Conservation (phyloP, 1,284 basidiomycete species). For the Irpex sp. region DNA sequence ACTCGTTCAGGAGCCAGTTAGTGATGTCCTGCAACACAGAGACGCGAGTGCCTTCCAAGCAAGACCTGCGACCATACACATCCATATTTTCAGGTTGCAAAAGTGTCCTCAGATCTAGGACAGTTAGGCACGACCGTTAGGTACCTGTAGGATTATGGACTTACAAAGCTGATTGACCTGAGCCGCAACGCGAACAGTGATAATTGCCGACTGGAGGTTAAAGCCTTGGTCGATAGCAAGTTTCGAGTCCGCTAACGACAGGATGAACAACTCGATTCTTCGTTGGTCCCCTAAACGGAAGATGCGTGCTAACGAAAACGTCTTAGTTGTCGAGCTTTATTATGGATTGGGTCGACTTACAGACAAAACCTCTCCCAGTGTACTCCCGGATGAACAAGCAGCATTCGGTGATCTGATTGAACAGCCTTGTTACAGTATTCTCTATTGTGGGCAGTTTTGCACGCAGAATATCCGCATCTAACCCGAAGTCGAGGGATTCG, state of each 20-base stretch:
- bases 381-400: neutral
- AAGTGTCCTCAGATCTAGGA: neutral
- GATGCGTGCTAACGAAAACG: neutral
- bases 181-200: neutral
- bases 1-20: constrained; percentile 12
- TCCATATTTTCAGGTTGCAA: neutral
- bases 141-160: neutral
- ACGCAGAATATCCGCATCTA: neutral
- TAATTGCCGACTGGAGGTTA: neutral
- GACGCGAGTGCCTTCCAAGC: constrained; percentile 4
- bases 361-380: neutral
- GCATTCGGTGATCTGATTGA: neutral
- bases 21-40: constrained; percentile 8
- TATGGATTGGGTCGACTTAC: neutral
- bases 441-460: neutral
- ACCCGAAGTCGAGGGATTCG: neutral
- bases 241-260: neutral
- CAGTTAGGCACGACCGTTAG: neutral
- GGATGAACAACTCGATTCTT: neutral
- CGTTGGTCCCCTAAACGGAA: neutral
- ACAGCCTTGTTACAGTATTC: neutral
- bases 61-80: neutral
- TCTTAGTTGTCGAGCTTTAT: neutral
- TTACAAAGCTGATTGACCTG: neutral
- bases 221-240: neutral